Base-by-base conservation (phyloP, 2,329 filamentous ascomycete species). In the Cladophialophora exuberans region DNA sequence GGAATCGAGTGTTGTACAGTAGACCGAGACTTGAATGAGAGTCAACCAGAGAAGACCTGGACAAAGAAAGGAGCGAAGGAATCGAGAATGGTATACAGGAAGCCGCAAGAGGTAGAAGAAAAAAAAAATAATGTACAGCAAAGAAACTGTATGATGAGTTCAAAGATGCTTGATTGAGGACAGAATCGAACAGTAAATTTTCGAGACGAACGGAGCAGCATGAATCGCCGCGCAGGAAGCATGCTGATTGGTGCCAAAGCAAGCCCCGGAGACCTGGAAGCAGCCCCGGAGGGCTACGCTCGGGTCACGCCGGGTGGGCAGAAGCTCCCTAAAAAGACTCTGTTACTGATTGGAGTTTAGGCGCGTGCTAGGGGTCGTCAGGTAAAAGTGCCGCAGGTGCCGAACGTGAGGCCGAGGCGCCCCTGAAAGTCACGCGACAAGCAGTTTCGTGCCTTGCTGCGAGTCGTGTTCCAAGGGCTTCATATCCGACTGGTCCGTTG, bases 71-170 rank as follows among this genome's bases (percentile, higher is more conserved):
- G 47, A 54, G 47, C 35, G 47, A 52, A 39, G 45, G 35, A 51
- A 53, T 35, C n/a, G n/a, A n/a, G n/a, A n/a, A 64, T 41, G 60
- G 54, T 63, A 64, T 61, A 64, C 39, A 58, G 36, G 51, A 41
- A 31, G 44, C 33, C 22, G 41, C 44, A 28, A 42, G 13, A 30
- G 30, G 17, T 41, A 42, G 28, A 13, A 22, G 23, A 11, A 18
- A 18, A n/a, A 53, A 26, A 45, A 43, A 53, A 28, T 53, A 57
- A 57, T 45, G 54, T 57, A 52, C 54, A 57, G 44, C 20, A 53
- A 38, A 45, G 49, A 39, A 49, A 38, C 20, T 39, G 46, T 39
- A 35, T 49, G 35, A 49, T 38, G 33, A 25, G 15, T 41, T 23
- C 46, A 30, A 26, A 11, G 20, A n/a, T n/a, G 39, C 26, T 38